These are phyloP conservation scores for Diplodia sapinea DNA, from an alignment of 2,329 filamentous ascomycete species.

Conservation along the genomic window DNA sequence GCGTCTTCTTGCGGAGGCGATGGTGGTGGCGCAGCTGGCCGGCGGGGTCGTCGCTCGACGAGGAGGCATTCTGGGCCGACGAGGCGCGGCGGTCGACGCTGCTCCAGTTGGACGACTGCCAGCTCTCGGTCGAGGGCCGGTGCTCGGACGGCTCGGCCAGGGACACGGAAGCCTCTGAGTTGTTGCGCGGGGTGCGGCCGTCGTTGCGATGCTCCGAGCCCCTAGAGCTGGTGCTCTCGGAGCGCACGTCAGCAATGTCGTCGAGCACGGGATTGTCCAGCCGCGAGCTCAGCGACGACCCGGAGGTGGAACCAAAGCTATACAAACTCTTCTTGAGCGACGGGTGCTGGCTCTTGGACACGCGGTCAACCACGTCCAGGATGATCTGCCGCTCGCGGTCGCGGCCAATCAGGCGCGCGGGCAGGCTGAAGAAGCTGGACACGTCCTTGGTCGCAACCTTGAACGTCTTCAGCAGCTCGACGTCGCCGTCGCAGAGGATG, in stretches of 20 bases:
- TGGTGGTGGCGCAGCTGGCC: slow-evolving; percentile 18
- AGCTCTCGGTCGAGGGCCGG: slow-evolving; percentile 28
- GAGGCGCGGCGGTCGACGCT: slow-evolving; percentile 13
- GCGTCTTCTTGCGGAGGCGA: slow-evolving; percentile 46
- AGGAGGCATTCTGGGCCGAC: slow-evolving; percentile 7
- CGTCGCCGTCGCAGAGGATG: slow-evolving; percentile 76
- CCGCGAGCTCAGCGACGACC: slow-evolving; percentile 32
- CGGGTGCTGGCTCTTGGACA: slow-evolving; percentile 67
- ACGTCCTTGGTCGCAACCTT: slow-evolving; percentile 82
- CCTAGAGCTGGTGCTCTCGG: slow-evolving; percentile 60
- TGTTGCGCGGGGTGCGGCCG: slow-evolving; percentile 28
- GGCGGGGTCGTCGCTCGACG: slow-evolving; percentile 19
- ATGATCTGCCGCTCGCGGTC: slow-evolving; percentile 73
- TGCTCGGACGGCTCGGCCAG: slow-evolving; percentile 18
- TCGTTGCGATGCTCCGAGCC: slow-evolving; percentile 51
- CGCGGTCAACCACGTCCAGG: slow-evolving; percentile 72
- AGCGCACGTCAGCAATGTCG: slow-evolving; percentile 50
- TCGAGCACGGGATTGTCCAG: slow-evolving; percentile 40
- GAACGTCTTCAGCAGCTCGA: slow-evolving; percentile 72
- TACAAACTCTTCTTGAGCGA: slow-evolving; percentile 51
- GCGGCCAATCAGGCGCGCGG: slow-evolving; percentile 80
- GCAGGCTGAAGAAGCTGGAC: slow-evolving; percentile 89
- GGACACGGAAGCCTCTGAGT: slow-evolving; percentile 28
- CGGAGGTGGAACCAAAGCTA: slow-evolving; percentile 58
- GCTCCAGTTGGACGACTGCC: slow-evolving; percentile 19